Evolutionary conservation across 2,329 filamentous ascomycete genomes (phyloP), one percentile per base, ranked within the genome.

Genomic region (Diaporthe ilicicola): DNA sequence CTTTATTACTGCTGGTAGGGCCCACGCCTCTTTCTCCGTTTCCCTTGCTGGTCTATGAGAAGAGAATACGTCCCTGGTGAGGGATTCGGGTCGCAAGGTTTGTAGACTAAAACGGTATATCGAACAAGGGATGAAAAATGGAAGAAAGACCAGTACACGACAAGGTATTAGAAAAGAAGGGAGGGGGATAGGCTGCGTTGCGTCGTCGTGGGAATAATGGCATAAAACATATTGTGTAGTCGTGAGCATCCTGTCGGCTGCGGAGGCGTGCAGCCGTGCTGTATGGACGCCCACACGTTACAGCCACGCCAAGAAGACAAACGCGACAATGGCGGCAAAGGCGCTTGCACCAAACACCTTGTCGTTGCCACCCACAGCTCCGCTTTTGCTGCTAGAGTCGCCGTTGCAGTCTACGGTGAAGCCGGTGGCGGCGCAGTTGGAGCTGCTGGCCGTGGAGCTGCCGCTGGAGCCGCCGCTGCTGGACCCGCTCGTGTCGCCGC

Each of bases 361-460:
- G n/a, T 68, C 65, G 32, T 77, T 72, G 65, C 79, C 76, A n/a
- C 65, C 65, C 9, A 17, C 44, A 22, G 48, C 55, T 24, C 74
- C 73, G 61, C 72, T 70, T 15, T 22, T 68, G 53, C 65, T 68
- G 71, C 64, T 78, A 42, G 70, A 54, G 69, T 72, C 69, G 42
- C 70, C 73, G 54, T 73, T 73, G 72, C 76, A 85, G 70, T 78
- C 74, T 75, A 86, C 83, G 69, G 80, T 79, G 75, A 87, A 87
- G 59, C 79, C 79, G 39, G 74, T 79, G 9, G 78, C 73, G 13
- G 79, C 74, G 74, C 84, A 86, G 70, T 77, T 76, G 22, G 65
- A 24, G 37, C 72, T 62, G 32, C 66, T 62, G 13, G 59, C 44
- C 46, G 66, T 78, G 27, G 42, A 70, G 24, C 70, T 74, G 22